These are phyloP conservation scores for Hymenoscyphus fraxineus DNA, from an alignment of 2,329 filamentous ascomycete species.

Conservation along the genomic window DNA sequence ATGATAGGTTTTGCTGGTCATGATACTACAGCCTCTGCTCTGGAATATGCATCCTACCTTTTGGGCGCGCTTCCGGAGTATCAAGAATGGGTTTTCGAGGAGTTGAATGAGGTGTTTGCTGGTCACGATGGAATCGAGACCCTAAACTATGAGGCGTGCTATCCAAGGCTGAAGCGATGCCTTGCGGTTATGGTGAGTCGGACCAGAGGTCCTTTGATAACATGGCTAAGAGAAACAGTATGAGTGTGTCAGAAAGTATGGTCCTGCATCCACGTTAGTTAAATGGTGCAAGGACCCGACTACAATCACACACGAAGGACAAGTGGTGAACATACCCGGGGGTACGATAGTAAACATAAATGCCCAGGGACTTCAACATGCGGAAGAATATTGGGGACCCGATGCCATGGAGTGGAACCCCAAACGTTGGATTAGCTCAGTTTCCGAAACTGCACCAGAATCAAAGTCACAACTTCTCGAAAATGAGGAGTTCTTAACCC, in stretches of 20 bases:
- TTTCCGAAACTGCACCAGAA: neutral
- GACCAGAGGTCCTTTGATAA: neutral
- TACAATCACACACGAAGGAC: slow-evolving; percentile 4
- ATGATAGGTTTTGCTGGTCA: slow-evolving; percentile 67
- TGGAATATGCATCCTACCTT: slow-evolving; percentile 64
- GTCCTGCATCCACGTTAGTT: slow-evolving; percentile 47
- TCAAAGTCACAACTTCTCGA: neutral
- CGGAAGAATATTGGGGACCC: neutral
- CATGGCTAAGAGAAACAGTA: slow-evolving; percentile 19
- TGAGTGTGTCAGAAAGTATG: slow-evolving; percentile 49
- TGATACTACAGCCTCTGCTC: slow-evolving; percentile 69
- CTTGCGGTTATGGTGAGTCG: slow-evolving; percentile 7
- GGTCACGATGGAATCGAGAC: neutral
- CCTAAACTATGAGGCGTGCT: neutral
- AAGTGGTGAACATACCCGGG: neutral
- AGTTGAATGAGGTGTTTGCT: slow-evolving; percentile 41
- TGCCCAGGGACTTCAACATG: neutral
- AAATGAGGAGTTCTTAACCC: neutral
- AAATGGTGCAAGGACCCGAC: slow-evolving; percentile 38
- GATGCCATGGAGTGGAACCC: slow-evolving; percentile 1
- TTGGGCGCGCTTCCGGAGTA: slow-evolving; percentile 61
- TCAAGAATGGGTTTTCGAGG: slow-evolving; percentile 62
- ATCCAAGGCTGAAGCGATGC: slow-evolving; percentile 8
- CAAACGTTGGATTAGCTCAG: neutral
- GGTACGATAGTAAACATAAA: neutral